These are phyloP conservation scores for Hericium erinaceus DNA, from an alignment of 768 basidiomycete genomes.

Conservation along the genomic window DNA sequence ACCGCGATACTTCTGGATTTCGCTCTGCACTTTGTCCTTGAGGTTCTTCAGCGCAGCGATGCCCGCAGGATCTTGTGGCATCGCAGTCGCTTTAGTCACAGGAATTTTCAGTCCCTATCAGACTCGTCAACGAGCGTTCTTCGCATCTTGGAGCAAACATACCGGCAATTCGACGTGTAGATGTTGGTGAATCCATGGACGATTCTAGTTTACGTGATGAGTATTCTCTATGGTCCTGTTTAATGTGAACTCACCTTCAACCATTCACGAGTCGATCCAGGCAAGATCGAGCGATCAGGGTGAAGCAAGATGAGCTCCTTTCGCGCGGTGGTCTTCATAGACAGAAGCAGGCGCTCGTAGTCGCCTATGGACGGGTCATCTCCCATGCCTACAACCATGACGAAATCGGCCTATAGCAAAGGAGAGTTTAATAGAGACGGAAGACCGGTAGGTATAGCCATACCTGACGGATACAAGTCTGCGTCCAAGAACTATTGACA, in stretches of 20 bases:
- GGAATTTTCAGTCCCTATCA: slow-evolving; percentile 64
- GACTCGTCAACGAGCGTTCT: background rate
- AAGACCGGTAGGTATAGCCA: slow-evolving; percentile 5
- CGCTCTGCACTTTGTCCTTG: slow-evolving; percentile 85
- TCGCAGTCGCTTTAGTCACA: slow-evolving; percentile 43
- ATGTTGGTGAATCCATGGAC: slow-evolving; percentile 94
- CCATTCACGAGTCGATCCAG: slow-evolving; percentile 94
- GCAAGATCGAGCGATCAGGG: slow-evolving; percentile 77
- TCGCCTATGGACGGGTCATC: slow-evolving; percentile 89
- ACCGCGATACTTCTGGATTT: slow-evolving; percentile 81
- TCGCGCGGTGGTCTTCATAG: slow-evolving; percentile 96
- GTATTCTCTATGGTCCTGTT: background rate
- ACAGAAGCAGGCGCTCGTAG: slow-evolving; percentile 86
- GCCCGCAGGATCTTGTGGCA: slow-evolving; percentile 76
- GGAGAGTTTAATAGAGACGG: too few species aligned
- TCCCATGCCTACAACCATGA: slow-evolving; percentile 90
- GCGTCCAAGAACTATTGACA: slow-evolving; percentile 93
- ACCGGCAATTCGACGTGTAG: slow-evolving; percentile 90
- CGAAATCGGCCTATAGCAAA: slow-evolving; percentile 69
- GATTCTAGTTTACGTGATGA: slow-evolving; percentile 42
- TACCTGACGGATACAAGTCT: slow-evolving; percentile 94
- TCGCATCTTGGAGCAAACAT: slow-evolving; percentile 14
- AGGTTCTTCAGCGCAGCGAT: slow-evolving; percentile 84
- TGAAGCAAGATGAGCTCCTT: slow-evolving; percentile 95
- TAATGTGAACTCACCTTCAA: slow-evolving; percentile 52